A percentile compares a stretch with the other conserved stretches of the same genome.
These are phyloP conservation scores for Pichia phayaonensis DNA, from an alignment of 805 yeast species.

Conservation along the genomic window DNA sequence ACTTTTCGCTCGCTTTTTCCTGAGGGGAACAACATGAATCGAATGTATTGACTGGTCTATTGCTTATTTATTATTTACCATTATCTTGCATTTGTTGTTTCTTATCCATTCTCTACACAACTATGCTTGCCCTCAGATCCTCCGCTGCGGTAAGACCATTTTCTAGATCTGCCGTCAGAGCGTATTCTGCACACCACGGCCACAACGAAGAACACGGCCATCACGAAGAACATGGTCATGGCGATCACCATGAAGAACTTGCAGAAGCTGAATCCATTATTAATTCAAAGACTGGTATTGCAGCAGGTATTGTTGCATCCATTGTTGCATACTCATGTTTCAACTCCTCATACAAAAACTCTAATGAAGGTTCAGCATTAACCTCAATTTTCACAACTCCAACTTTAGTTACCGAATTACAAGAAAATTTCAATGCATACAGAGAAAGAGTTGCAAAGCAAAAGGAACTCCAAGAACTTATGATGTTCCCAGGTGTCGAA, in stretches of 20 bases:
- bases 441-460: conserved; percentile 18
- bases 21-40: background rate
- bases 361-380: conserved; percentile 29
- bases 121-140: background rate
- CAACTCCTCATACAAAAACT: conserved; percentile 43
- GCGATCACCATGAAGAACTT: conserved; percentile 16
- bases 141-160: background rate
- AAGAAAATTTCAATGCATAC: conserved; percentile 18
- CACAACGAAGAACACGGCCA: conserved; percentile 11
- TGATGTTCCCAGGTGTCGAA: conserved; percentile 14
- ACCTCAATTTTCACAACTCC: conserved; percentile 15
- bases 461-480: conserved; percentile 16
- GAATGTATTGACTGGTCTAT: background rate
- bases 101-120: background rate
- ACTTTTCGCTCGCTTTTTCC: background rate
- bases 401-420: conserved; percentile 14
- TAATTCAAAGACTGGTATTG: conserved; percentile 19
- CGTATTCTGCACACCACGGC: conserved; percentile 11
- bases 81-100: too few relatives aligned
- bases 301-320: conserved; percentile 14
- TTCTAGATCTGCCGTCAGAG: background rate
- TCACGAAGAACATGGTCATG: conserved; percentile 13
- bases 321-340: conserved; percentile 39
- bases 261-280: conserved; percentile 26
- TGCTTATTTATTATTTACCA: background rate